Percentiles rank a stretch among this genome's conserved stretches.
phyloP scores from a whole-genome alignment of 139 green algal species.

The Tetradesmus lagerheimii region DNA sequence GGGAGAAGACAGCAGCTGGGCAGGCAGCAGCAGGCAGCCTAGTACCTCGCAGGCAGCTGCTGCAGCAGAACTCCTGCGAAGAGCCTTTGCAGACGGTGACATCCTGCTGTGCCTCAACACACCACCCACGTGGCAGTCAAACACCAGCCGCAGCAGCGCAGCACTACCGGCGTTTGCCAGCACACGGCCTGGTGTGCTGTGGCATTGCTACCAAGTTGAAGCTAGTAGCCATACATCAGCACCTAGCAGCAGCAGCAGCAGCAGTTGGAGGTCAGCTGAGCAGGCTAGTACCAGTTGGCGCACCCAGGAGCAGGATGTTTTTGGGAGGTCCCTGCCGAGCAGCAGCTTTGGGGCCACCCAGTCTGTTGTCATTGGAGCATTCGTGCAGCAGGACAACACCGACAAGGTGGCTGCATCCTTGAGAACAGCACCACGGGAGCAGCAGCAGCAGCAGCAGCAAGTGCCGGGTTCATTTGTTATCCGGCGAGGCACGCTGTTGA shows the following conservation, averaged over 20 bases:
- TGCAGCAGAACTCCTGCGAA: constrained; percentile 25
- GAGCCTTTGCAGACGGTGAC: constrained; percentile 50
- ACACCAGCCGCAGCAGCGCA: neutral
- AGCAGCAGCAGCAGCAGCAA: neutral
- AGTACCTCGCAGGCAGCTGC: neutral
- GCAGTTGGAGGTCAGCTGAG: neutral
- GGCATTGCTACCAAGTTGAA: constrained; percentile 47
- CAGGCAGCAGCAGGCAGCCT: neutral
- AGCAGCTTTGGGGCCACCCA: neutral
- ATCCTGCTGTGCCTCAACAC: constrained; percentile 46
- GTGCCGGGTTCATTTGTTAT: constrained; percentile 34
- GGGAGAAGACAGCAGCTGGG: constrained; percentile 47
- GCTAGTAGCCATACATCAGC: neutral
- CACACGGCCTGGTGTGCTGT: constrained; percentile 46
- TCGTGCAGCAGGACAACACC: constrained; percentile 40
- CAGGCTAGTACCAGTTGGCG: constrained; percentile 9
- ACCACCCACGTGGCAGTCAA: constrained; percentile 39
- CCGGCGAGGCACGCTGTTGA: constrained; percentile 24
- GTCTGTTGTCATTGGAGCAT: neutral
- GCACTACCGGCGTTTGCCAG: constrained; percentile 19
- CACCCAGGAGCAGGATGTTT: constrained; percentile 23
- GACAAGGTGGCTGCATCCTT: neutral
- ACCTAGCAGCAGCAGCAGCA: constrained; percentile 19
- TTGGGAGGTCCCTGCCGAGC: constrained; percentile 43
- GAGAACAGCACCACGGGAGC: neutral